A percentile compares a stretch with the other conserved stretches of the same genome.
These are phyloP conservation scores for Aspergillus egyptiacus DNA, from an alignment of 495 filamentous ascomycete genomes.

Conservation along the genomic window DNA sequence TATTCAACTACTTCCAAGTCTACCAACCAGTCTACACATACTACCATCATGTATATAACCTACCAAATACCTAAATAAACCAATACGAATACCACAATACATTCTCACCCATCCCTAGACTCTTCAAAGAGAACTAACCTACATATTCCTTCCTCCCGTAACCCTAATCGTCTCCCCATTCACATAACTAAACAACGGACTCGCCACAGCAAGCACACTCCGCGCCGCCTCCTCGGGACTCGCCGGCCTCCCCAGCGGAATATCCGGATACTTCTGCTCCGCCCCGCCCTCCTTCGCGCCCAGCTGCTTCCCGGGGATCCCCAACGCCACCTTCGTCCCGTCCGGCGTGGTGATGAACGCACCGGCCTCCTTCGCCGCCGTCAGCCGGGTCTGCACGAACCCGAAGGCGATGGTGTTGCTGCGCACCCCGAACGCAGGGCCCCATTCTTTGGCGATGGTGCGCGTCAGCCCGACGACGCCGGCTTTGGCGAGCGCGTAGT, in stretches of 20 bases:
- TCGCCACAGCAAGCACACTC: conserved; percentile 71
- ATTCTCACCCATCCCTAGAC: background rate
- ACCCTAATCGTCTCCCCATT: conserved; percentile 79
- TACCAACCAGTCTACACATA: no score
- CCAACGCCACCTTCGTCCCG: conserved; percentile 70
- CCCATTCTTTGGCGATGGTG: conserved; percentile 90
- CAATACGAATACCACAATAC: background rate
- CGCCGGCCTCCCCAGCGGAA: conserved; percentile 69
- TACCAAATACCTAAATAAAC: background rate
- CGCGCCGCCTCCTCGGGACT: conserved; percentile 73
- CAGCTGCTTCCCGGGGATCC: conserved; percentile 61
- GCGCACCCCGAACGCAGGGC: conserved; percentile 73
- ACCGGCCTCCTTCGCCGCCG: conserved; percentile 72
- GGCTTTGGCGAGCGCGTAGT: conserved; percentile 79
- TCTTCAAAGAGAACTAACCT: conserved; percentile 11
- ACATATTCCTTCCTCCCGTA: conserved; percentile 80
- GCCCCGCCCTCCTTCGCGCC: conserved; percentile 28
- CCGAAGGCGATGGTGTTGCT: conserved; percentile 82
- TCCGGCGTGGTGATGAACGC: conserved; percentile 69
- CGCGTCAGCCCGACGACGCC: conserved; percentile 74
- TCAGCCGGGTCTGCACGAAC: conserved; percentile 69
- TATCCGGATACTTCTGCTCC: conserved; percentile 51
- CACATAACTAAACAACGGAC: conserved; percentile 74
- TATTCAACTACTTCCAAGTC: no score
- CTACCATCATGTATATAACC: no score